phyloP scores from a whole-genome alignment of 2,329 filamentous ascomycete genomes.

The Xylaria sp. region DNA sequence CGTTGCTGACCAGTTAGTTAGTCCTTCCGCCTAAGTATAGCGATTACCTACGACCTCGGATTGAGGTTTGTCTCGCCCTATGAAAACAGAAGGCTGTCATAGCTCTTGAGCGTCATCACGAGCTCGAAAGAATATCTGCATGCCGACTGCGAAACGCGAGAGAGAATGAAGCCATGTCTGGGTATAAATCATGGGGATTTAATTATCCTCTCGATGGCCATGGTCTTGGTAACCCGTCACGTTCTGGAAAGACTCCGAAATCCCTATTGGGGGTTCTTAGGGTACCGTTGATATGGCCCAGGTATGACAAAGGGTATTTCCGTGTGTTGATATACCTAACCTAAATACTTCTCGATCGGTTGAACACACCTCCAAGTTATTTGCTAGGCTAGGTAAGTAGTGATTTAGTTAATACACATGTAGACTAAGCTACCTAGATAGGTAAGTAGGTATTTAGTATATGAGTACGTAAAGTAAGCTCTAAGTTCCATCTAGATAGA shows the following conservation, averaged over 20 bases:
- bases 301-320: neutral
- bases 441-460: too few species aligned
- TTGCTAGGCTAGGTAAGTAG: too few species aligned
- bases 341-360: too few species aligned
- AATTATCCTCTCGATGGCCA: neutral
- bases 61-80: neutral
- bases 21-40: neutral
- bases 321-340: too few species aligned
- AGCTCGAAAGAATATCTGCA: neutral
- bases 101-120: neutral
- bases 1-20: too few species aligned
- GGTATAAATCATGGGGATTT: neutral
- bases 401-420: too few species aligned
- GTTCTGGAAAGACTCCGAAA: neutral
- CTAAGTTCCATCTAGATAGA: too few species aligned
- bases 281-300: neutral
- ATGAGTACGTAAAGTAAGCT: too few species aligned
- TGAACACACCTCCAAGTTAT: too few species aligned
- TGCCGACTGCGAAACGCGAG: neutral
- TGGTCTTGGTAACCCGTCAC: neutral
- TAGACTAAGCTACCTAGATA: too few species aligned
- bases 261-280: neutral
- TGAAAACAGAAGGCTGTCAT: neutral
- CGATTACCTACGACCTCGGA: neutral
- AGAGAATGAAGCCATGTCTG: neutral